Evolutionary conservation across 1,284 basidiomycete species (phyloP).

Genomic region (Calocybe gambosa): DNA sequence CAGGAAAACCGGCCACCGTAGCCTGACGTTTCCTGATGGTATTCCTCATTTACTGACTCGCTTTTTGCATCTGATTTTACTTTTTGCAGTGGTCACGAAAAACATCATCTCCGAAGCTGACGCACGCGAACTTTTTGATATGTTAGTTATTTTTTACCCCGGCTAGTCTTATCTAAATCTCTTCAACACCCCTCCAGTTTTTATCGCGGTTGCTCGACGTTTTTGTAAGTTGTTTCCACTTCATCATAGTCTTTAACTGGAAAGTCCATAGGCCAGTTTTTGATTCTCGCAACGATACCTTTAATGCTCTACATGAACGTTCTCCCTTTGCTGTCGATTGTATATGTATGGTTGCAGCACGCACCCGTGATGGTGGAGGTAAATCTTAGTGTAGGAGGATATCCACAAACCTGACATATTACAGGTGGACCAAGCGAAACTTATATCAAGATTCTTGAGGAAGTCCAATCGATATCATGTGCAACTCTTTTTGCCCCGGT

Average conservation of each 20-base stretch:
- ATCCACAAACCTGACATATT: not conserved
- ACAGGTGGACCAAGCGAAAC: conserved; percentile 50
- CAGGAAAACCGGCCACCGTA: conserved; percentile 56
- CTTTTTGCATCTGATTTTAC: conserved; percentile 11
- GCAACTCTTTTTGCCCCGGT: conserved; percentile 85
- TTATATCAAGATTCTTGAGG: conserved; percentile 64
- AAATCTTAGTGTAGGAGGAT: conserved; percentile 17
- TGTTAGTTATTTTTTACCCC: conserved; percentile 41
- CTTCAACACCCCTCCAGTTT: conserved; percentile 44
- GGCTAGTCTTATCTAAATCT: not conserved
- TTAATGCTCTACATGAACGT: conserved; percentile 70
- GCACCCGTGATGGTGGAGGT: conserved; percentile 84
- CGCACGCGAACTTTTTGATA: conserved; percentile 76
- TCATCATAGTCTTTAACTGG: not conserved
- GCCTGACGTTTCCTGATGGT: conserved; percentile 66
- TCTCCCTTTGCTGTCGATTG: conserved; percentile 82
- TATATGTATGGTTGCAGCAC: conserved; percentile 86
- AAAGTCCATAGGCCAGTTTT: conserved; percentile 57
- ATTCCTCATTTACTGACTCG: conserved; percentile 17
- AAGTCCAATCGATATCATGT: conserved; percentile 79
- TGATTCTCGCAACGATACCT: conserved; percentile 73
- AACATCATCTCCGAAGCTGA: conserved; percentile 74
- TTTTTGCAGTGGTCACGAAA: conserved; percentile 64
- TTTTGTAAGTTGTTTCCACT: conserved; percentile 39
- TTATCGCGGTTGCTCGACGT: conserved; percentile 84